phyloP scores from a whole-genome alignment of 495 filamentous ascomycete genomes.

The Oleoguttula mirabilis region DNA sequence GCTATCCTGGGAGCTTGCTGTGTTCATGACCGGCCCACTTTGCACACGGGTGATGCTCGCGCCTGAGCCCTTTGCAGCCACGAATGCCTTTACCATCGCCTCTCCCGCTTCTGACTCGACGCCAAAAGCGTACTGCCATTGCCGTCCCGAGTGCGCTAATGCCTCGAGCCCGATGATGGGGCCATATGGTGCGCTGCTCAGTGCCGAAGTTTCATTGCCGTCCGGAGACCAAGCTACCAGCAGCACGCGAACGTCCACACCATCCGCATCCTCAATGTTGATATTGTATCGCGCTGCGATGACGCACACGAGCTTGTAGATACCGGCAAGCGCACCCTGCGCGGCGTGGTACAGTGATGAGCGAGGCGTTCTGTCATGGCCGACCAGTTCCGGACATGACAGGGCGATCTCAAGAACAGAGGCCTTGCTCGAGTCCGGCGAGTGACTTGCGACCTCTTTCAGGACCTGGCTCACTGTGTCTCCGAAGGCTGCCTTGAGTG shows the following conservation, averaged over 20 bases:
- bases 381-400: slow-evolving; percentile 40
- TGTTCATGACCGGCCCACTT: slow-evolving; percentile 1
- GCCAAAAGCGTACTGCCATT: slow-evolving; percentile 61
- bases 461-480: slow-evolving; percentile 42
- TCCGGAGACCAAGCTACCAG: slow-evolving; percentile 49
- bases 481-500: slow-evolving; percentile 45
- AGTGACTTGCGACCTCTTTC: slow-evolving; percentile 27
- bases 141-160: slow-evolving; percentile 49
- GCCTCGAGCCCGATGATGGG: slow-evolving; percentile 54
- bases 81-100: slow-evolving; percentile 25
- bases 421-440: slow-evolving; percentile 21
- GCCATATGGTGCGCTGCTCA: slow-evolving; percentile 32
- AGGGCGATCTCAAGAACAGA: slow-evolving; percentile 43
- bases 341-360: slow-evolving; percentile 46
- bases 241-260: slow-evolving; percentile 67
- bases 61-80: slow-evolving; percentile 16
- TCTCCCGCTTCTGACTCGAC: slow-evolving; percentile 49
- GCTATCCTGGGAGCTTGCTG: not conserved
- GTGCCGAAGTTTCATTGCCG: slow-evolving; percentile 26
- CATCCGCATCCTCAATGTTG: slow-evolving; percentile 53
- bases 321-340: slow-evolving; percentile 57
- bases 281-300: slow-evolving; percentile 49
- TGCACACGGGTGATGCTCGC: slow-evolving; percentile 1
- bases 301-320: slow-evolving; percentile 67
- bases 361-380: slow-evolving; percentile 32